A percentile compares a stretch with the other conserved stretches of the same genome.
Conservation (phyloP, 1,139 yeast genomes). For the Kodamaea suecica region DNA sequence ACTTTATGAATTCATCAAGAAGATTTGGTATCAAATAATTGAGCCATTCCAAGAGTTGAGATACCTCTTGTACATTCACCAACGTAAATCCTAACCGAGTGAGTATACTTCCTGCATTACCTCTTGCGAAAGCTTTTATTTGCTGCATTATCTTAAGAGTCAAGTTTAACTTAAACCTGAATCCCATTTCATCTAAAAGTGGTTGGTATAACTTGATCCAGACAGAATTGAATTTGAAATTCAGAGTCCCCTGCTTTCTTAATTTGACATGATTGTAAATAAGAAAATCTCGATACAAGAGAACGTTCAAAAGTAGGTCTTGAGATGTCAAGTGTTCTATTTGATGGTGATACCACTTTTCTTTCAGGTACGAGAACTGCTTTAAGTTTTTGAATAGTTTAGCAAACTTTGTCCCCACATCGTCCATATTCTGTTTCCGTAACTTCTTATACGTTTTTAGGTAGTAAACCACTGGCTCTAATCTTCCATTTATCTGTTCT, state of each 20-base stretch:
- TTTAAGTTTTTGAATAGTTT: constrained; percentile 42
- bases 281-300: constrained; percentile 26
- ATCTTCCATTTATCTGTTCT: constrained; percentile 1
- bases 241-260: constrained; percentile 12
- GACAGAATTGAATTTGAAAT: constrained; percentile 28
- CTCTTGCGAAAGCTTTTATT: constrained; percentile 2
- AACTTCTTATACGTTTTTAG: constrained; percentile 35
- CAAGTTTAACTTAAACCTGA: constrained; percentile 18
- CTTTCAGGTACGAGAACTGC: constrained; percentile 7
- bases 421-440: constrained; percentile 45
- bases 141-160: constrained; percentile 11
- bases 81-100: constrained; percentile 6
- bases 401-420: constrained; percentile 30
- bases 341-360: constrained; percentile 8
- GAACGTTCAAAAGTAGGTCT: constrained; percentile 12
- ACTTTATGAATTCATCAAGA: not conserved
- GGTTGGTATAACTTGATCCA: constrained; percentile 33
- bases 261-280: constrained; percentile 26
- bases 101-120: not conserved
- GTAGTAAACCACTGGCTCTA: constrained; percentile 9
- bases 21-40: constrained; percentile 6
- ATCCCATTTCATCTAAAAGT: constrained; percentile 30
- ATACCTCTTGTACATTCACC: constrained; percentile 10
- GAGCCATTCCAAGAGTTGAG: constrained; percentile 21
- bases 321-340: constrained; percentile 6